Evolutionary conservation across 306 rosid species (phyloP).

Genomic region (Trifolium dubium): DNA sequence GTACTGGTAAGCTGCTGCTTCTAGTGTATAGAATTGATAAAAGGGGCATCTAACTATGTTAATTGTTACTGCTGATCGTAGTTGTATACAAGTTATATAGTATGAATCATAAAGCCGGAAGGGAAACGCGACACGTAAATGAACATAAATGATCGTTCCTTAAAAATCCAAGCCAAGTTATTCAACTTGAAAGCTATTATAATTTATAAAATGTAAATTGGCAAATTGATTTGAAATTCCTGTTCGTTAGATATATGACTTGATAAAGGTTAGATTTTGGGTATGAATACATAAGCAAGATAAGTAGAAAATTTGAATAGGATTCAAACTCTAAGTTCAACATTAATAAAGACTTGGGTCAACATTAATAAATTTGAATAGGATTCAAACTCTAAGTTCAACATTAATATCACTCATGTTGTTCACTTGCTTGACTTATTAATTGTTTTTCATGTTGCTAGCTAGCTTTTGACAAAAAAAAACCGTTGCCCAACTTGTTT

Average conservation of each 20-base stretch:
- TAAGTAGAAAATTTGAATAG: background rate
- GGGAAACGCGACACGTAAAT: constrained; percentile 4
- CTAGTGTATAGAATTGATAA: background rate
- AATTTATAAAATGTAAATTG: constrained; percentile 6
- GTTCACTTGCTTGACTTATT: constrained; percentile 1
- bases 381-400: background rate
- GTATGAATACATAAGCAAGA: constrained; percentile 4
- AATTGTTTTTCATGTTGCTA: constrained; percentile 2
- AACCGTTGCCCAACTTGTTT: background rate
- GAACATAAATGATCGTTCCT: background rate
- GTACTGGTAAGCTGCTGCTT: background rate
- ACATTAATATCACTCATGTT: constrained; percentile 2
- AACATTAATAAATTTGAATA: no score
- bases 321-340: background rate
- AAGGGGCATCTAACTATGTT: background rate
- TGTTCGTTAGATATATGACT: constrained; percentile 5
- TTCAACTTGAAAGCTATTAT: constrained; percentile 1
- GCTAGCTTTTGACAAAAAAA: background rate
- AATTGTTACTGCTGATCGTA: background rate
- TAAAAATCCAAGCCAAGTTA: constrained; percentile 13
- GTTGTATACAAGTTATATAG: background rate
- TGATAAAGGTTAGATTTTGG: constrained; percentile 2
- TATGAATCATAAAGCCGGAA: constrained; percentile 6
- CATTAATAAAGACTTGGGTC: background rate
- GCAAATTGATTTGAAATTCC: background rate